Evolutionary conservation across 2,329 filamentous ascomycete genomes (phyloP).

Genomic region (Colletotrichum gloeosporioides): DNA sequence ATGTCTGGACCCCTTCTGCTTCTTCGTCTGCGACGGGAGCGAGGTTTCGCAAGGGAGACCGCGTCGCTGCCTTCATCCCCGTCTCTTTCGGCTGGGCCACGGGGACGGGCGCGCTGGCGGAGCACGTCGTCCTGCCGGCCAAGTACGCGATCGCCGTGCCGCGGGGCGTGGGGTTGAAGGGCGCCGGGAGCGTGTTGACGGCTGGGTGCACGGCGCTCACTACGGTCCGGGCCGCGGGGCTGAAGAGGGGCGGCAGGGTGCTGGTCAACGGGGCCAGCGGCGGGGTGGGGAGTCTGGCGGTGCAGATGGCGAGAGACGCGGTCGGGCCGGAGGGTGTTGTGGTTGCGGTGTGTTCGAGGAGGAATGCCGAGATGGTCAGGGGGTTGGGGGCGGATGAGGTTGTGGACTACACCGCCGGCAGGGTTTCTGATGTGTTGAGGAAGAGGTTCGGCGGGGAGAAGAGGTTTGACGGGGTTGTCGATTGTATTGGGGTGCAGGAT

Average conservation of each 20-base stretch:
- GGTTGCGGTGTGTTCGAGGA: constrained; percentile 52
- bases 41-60: constrained; percentile 33
- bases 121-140: constrained; percentile 41
- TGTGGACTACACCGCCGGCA: neutral
- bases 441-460: neutral
- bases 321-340: constrained; percentile 47
- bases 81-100: constrained; percentile 35
- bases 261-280: constrained; percentile 58
- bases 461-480: constrained; percentile 52
- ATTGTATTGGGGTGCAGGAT: constrained; percentile 53
- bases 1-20: constrained; percentile 33
- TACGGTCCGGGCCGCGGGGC: constrained; percentile 40
- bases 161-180: constrained; percentile 28
- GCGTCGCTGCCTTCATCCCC: constrained; percentile 43
- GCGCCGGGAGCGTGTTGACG: constrained; percentile 43
- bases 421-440: neutral
- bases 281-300: constrained; percentile 50
- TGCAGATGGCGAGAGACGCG: constrained; percentile 47
- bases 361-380: constrained; percentile 50
- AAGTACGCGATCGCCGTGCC: constrained; percentile 38
- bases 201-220: constrained; percentile 43
- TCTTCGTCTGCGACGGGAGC: neutral
- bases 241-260: constrained; percentile 43
- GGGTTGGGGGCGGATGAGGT: constrained; percentile 54
- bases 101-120: constrained; percentile 43